Base-by-base conservation (phyloP, 306 rosid species). In the Rosa lucieae region DNA sequence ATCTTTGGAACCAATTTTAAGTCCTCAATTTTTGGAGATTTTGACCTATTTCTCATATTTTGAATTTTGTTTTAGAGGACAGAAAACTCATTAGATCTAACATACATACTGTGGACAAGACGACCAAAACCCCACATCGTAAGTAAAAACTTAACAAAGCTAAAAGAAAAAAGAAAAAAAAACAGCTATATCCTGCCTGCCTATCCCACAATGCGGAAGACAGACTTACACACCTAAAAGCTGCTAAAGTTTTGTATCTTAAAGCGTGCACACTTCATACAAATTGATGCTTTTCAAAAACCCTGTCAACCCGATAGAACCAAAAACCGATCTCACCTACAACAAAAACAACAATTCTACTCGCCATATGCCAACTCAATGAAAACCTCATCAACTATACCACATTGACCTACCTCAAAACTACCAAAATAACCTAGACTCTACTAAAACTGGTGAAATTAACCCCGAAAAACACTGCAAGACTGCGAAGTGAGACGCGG, bases 1-100 rank as follows among this genome's bases (percentile, higher is more conserved):
- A 3, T 39, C 77, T 73, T 52, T 20, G 77, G 66, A 73, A 53
- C 51, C 67, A 53, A 73, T 37, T 52, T 6, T 20, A 11, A 35
- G 11, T 20, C 49, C 67, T 35, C 15, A 32, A 14, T 0, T 10
- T 39, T 37, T 2, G 20, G 43, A 21, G 32, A 6, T 20, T 37
- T 32, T n/a, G 10, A 51, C 8, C 3, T n/a, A 5, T n/a, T 11
- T 21, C 17, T 9, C 51, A 37, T 20, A 62, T 10, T 23, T 21
- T 9, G 14, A 58, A 2, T 20, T 58, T 8, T 58, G 13, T 9
- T 21, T 58, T 58, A 9, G 32, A n/a, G 1, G 11, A 8, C 11
- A 18, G 1, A 21, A 2, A 58, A 8, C 3, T 58, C 13, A 56
- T 20, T 8, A 3, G 23, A 55, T 55, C 29, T 2, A 56, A 56